These are phyloP conservation scores for Narthecium ossifragum DNA, from an alignment of 106 monocot genomes.

Conservation along the genomic window DNA sequence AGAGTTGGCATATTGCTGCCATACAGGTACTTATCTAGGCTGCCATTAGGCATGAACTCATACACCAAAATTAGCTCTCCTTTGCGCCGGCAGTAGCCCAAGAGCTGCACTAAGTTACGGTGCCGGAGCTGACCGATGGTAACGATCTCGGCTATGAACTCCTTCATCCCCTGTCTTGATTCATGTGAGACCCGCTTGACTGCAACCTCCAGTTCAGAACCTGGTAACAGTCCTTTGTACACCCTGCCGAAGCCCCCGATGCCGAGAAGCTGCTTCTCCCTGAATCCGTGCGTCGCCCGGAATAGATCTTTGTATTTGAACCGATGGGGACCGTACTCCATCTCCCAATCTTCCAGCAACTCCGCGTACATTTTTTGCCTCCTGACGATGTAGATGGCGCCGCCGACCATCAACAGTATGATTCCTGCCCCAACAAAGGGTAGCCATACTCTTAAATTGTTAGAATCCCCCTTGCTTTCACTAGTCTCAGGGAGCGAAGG, in stretches of 20 bases:
- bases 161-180: slow-evolving; percentile 8
- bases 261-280: slow-evolving; percentile 3
- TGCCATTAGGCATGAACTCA: slow-evolving; percentile 9
- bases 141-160: slow-evolving; percentile 8
- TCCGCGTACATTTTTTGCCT: slow-evolving; percentile 5
- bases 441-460: not conserved
- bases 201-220: slow-evolving; percentile 2
- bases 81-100: slow-evolving; percentile 6
- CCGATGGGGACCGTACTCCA: not conserved
- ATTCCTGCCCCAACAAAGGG: not conserved
- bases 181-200: slow-evolving; percentile 7
- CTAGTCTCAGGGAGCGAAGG: not conserved
- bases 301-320: slow-evolving; percentile 8
- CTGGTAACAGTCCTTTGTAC: slow-evolving; percentile 5
- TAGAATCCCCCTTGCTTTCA: not conserved
- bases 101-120: slow-evolving; percentile 6
- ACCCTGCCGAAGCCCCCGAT: slow-evolving; percentile 5
- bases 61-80: slow-evolving; percentile 8
- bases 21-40: slow-evolving; percentile 7
- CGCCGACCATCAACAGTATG: not conserved
- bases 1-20: not conserved
- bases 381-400: not conserved
- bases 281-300: slow-evolving; percentile 6
- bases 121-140: slow-evolving; percentile 6
- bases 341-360: slow-evolving; percentile 13